Base-by-base conservation (phyloP, 2,329 filamentous ascomycete species). In the Pseudocercospora cruenta region DNA sequence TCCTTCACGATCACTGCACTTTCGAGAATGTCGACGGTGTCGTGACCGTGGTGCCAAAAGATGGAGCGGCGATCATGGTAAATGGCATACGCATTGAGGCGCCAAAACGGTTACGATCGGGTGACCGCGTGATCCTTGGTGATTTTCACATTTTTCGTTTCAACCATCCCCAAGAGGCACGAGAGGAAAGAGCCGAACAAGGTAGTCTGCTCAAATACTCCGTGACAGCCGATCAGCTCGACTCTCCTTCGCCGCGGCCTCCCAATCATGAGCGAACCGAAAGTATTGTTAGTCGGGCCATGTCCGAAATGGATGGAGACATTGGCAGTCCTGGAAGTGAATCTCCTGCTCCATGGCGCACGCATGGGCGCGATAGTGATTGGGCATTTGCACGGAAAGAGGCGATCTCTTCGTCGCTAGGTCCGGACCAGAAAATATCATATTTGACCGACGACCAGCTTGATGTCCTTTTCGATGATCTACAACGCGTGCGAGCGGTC, bases 101-200 rank as follows among this genome's bases (percentile, higher is more conserved):
- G 74, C 90, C 94, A 0, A 93, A 90, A 71, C 88, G 93, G 70
- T 84, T 99, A 51, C 90, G 94, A 75, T 97, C 94, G 74, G 95
- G 95, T 5, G 97, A 94, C 77, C 91, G 95, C 68, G 91, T 99
- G 62, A 99, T 99, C 69, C 84, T 99, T 9, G 95, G 95, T 47
- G 95, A 99, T 79, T 99, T 99, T 73, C 95, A 99, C 78, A 99
- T 99, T 67, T 98, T 99, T 81, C 87, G 95, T 64, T 99, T 99
- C 83, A 99, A 98, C 74, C 94, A 99, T 76, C 95, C 95, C 0
- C 91, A 97, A 84, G 95, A 99, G 81, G 95, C 95, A 31, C 89
- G 92, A 65, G 94, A 94, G 2, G 95, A 99, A 80, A 85, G 95
- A 62, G 94, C 93, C 12, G 88, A 93, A 75, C 78, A 80, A n/a